Conservation (phyloP, 1,284 basidiomycete species). For the Ustilago hordei region DNA sequence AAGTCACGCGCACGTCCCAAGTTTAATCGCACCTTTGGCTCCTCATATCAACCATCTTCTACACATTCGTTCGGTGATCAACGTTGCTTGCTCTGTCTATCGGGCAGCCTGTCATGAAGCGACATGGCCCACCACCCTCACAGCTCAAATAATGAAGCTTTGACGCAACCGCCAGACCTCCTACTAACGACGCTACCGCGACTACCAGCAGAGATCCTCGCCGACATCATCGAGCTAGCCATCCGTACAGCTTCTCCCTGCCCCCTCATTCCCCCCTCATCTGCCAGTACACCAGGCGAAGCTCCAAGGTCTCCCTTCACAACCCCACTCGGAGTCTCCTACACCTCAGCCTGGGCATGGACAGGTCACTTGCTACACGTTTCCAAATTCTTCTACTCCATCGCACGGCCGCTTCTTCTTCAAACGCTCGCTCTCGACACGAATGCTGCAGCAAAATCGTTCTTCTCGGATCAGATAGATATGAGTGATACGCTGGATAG, state of each 20-base stretch:
- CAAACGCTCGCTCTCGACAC: conserved; percentile 37
- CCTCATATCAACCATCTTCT: neutral
- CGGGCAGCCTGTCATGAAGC: neutral
- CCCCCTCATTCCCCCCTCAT: neutral
- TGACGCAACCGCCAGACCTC: neutral
- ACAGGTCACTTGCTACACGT: conserved; percentile 22
- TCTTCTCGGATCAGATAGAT: conserved; percentile 9
- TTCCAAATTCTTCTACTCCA: conserved; percentile 26
- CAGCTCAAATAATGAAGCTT: neutral
- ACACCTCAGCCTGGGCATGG: conserved; percentile 25
- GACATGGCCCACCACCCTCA: conserved; percentile 6
- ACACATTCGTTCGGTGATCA: too few relatives aligned
- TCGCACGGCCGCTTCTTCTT: conserved; percentile 33
- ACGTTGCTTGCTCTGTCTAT: neutral
- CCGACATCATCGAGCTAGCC: conserved; percentile 35
- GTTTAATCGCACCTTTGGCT: neutral
- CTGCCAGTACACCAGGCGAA: neutral
- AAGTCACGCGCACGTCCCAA: conserved; percentile 19
- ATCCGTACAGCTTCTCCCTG: conserved; percentile 34
- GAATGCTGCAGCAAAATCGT: neutral
- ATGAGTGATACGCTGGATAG: neutral
- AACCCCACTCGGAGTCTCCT: conserved; percentile 10
- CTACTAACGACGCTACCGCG: neutral
- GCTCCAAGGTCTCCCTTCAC: conserved; percentile 17
- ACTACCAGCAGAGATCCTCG: conserved; percentile 40